phyloP scores from a whole-genome alignment of 495 filamentous ascomycete species.

The Tuber indicum region DNA sequence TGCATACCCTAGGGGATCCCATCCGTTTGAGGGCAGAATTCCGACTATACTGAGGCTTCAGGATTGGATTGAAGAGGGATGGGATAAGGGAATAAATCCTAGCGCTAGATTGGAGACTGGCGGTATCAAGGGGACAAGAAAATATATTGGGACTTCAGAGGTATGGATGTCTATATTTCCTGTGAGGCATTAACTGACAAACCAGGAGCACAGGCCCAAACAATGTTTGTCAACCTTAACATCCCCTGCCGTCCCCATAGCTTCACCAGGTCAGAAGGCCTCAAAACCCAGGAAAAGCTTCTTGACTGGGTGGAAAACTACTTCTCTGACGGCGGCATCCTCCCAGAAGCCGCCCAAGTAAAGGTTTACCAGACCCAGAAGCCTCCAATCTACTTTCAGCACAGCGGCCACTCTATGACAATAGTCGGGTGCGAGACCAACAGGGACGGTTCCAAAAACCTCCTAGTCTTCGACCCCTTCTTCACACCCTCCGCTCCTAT shows the following conservation, averaged over 20 bases:
- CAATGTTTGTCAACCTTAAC: slow-evolving; percentile 62
- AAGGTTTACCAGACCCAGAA: slow-evolving; percentile 62
- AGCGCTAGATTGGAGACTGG: slow-evolving; percentile 74
- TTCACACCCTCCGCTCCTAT: slow-evolving; percentile 65
- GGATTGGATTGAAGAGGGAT: slow-evolving; percentile 81
- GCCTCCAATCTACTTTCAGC: slow-evolving; percentile 87
- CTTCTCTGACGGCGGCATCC: slow-evolving; percentile 48
- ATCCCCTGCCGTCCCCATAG: slow-evolving; percentile 45
- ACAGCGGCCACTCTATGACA: slow-evolving; percentile 82
- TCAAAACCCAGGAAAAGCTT: slow-evolving; percentile 53
- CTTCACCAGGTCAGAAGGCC: slow-evolving; percentile 42
- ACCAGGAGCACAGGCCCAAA: slow-evolving; percentile 59
- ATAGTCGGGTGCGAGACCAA: slow-evolving; percentile 77
- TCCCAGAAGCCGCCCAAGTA: slow-evolving; percentile 26
- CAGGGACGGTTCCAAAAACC: slow-evolving; percentile 57
- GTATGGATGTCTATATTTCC: slow-evolving; percentile 46
- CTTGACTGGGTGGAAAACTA: slow-evolving; percentile 66
- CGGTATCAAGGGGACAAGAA: slow-evolving; percentile 77
- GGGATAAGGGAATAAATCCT: slow-evolving; percentile 77
- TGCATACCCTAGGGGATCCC: slow-evolving; percentile 51
- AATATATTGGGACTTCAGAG: slow-evolving; percentile 94
- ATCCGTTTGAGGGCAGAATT: slow-evolving; percentile 55
- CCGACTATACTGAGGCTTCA: slow-evolving; percentile 80
- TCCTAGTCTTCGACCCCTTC: slow-evolving; percentile 87
- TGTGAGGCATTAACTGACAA: slow-evolving; percentile 24